phyloP scores from a whole-genome alignment of 1,284 basidiomycete species.

The Boletellus deceptivus region DNA sequence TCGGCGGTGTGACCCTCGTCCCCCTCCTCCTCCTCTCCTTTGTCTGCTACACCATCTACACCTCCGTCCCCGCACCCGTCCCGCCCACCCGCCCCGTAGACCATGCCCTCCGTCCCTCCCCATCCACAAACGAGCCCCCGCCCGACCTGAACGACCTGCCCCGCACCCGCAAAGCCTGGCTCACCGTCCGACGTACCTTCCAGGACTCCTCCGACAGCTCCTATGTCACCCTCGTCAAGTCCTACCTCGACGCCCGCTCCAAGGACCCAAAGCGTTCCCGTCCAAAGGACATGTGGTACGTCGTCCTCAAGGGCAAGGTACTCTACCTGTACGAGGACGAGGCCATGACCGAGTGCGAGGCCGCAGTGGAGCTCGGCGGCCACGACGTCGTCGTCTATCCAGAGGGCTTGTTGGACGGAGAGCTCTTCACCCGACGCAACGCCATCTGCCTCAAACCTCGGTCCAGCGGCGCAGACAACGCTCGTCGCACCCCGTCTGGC shows the following conservation, averaged over 20 bases:
- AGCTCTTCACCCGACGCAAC: conserved; percentile 86
- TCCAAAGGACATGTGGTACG: conserved; percentile 88
- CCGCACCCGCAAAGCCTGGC: conserved; percentile 77
- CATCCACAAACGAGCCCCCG: conserved; percentile 19
- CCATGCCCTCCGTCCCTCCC: conserved; percentile 24
- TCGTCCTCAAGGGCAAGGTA: conserved; percentile 83
- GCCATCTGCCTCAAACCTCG: conserved; percentile 76
- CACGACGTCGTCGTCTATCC: conserved; percentile 77
- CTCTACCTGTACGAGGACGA: conserved; percentile 92
- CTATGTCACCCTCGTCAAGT: conserved; percentile 68
- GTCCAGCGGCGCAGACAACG: conserved; percentile 26
- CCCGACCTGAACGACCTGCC: conserved; percentile 53
- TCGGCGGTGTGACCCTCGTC: conserved; percentile 86
- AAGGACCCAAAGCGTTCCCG: conserved; percentile 75
- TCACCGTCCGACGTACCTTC: conserved; percentile 81
- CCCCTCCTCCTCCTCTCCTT: conserved; percentile 63
- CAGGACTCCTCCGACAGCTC: conserved; percentile 63
- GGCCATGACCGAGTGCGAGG: conserved; percentile 81
- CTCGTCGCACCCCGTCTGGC: too few relatives aligned
- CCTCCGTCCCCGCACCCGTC: conserved; percentile 59
- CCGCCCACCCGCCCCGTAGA: conserved; percentile 31
- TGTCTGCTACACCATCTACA: conserved; percentile 67
- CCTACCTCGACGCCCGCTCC: conserved; percentile 71
- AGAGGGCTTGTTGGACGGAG: conserved; percentile 73
- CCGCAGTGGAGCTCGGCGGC: conserved; percentile 74